Base-by-base conservation (phyloP, 495 filamentous ascomycete genomes). In the Penicillium salamii region DNA sequence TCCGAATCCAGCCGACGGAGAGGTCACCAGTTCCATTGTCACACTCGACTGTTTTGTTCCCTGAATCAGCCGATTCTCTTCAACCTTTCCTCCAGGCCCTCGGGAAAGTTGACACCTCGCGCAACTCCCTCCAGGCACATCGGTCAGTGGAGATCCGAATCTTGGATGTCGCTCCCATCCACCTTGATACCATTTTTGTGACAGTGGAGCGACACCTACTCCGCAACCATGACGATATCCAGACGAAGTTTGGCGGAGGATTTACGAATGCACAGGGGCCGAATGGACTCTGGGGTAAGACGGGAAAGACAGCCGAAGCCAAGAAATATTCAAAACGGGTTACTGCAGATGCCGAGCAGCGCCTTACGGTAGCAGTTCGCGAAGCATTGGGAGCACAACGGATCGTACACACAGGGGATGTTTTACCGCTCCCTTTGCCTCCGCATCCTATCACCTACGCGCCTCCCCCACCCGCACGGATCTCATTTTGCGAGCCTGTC, bases 391-490 rank as follows among this genome's bases (percentile, higher is more conserved):
- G 77, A 13, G 75, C 78, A 7, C 75, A 89, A 20, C 83, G 83
- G 34, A 76, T 98, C 13, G 80, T 96, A 11, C 93, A 95, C 61
- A 77, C 82, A 12, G 90, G 89, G 2, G 93, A 97, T 60, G 67
- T 91, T 34, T 80, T 98, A 49, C 86, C 88, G 1, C 73, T 98
- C 32, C 89, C 88, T 5, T 69, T 95, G 15, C 86, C 88, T 14
- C 79, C 88, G n/a, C 90, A 96, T 68, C 88, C 90, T 8, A 89
- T 93, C 53, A 97, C 88, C 29, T 91, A 91, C 70, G 87, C 85
- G 12, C 83, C 86, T 5, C 80, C 89, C 14, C 88, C 86, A n/a
- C 89, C 88, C 3, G 84, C 77, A 23, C 80, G 72, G 49, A 80
- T 83, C 46, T 78, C 77, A 19, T 77, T 80, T 23, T 87, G 83